A percentile compares a stretch with the other conserved stretches of the same genome.
phyloP scores from a whole-genome alignment of 768 basidiomycete genomes.

The Lenzites betulinus region DNA sequence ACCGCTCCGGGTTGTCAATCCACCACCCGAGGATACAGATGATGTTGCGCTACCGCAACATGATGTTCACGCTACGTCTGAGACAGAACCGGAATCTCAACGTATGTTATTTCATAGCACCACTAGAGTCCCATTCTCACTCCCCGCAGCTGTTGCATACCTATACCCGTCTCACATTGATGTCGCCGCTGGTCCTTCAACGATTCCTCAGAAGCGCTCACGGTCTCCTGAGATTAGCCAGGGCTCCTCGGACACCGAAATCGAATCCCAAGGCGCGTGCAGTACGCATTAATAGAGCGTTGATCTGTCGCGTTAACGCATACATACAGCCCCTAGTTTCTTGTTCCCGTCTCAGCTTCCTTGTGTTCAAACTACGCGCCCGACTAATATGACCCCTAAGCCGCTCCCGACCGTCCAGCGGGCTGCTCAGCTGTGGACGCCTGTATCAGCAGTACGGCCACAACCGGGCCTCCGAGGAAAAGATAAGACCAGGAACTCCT shows the following conservation, averaged over 20 bases:
- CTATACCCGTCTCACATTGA: slow-evolving; percentile 11
- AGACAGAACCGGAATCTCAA: slow-evolving; percentile 17
- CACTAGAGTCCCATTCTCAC: neutral
- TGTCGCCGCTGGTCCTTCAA: neutral
- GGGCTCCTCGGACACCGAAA: slow-evolving; percentile 22
- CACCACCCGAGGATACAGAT: neutral
- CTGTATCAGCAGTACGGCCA: slow-evolving; percentile 4
- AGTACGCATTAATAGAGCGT: neutral
- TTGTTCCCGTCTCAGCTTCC: slow-evolving; percentile 13
- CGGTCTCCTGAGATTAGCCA: slow-evolving; percentile 2
- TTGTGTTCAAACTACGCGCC: neutral
- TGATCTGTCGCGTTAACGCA: neutral
- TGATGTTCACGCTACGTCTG: slow-evolving; percentile 1
- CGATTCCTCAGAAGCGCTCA: slow-evolving; percentile 3
- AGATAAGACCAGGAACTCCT: neutral
- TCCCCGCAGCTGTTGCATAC: slow-evolving; percentile 7
- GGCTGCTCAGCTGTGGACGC: slow-evolving; percentile 5
- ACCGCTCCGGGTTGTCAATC: neutral
- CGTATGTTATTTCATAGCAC: neutral
- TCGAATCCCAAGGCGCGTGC: slow-evolving; percentile 22
- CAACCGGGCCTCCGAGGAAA: neutral
- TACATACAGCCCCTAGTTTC: slow-evolving; percentile 10
- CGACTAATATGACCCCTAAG: slow-evolving; percentile 4
- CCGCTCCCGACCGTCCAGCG: neutral
- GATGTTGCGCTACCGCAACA: neutral